phyloP scores from a whole-genome alignment of 106 monocot genomes.

The Dendrobium chrysotoxum region DNA sequence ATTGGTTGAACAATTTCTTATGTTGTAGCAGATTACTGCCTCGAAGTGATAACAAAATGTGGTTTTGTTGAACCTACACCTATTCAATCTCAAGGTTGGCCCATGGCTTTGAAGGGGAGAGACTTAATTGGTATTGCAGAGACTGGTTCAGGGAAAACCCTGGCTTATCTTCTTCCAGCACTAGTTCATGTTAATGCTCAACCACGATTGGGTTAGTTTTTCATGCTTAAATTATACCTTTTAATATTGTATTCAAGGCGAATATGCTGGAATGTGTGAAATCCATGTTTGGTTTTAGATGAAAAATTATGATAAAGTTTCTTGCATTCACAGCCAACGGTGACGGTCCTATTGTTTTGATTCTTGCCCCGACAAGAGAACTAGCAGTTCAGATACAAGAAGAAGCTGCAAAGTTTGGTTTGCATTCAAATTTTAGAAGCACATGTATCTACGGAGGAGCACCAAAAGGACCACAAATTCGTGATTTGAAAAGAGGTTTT shows the following conservation, averaged over 20 bases:
- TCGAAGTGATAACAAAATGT: constrained; percentile 47
- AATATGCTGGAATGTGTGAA: not conserved
- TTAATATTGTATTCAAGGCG: not conserved
- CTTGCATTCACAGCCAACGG: constrained; percentile 43
- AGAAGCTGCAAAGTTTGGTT: constrained; percentile 89
- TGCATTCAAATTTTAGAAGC: constrained; percentile 59
- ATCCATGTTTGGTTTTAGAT: not conserved
- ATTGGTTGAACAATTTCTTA: constrained; percentile 7
- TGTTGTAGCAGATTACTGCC: constrained; percentile 49
- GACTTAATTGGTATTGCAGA: constrained; percentile 92
- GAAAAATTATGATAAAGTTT: constrained; percentile 3
- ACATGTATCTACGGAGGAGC: constrained; percentile 94
- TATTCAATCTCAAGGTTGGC: constrained; percentile 97
- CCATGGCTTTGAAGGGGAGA: constrained; percentile 96
- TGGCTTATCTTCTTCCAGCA: constrained; percentile 86
- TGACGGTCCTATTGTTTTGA: constrained; percentile 78
- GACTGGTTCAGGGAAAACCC: constrained; percentile 95
- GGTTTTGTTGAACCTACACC: constrained; percentile 93
- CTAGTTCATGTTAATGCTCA: constrained; percentile 93
- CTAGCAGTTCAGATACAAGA: constrained; percentile 97
- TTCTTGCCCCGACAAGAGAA: constrained; percentile 94
- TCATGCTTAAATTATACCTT: not conserved
- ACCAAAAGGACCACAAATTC: constrained; percentile 96
- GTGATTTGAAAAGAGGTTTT: constrained; percentile 84
- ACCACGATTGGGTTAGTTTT: constrained; percentile 67